These are phyloP conservation scores for Berberis thunbergii DNA, from an alignment of 164 flowering plant species.

Conservation along the genomic window DNA sequence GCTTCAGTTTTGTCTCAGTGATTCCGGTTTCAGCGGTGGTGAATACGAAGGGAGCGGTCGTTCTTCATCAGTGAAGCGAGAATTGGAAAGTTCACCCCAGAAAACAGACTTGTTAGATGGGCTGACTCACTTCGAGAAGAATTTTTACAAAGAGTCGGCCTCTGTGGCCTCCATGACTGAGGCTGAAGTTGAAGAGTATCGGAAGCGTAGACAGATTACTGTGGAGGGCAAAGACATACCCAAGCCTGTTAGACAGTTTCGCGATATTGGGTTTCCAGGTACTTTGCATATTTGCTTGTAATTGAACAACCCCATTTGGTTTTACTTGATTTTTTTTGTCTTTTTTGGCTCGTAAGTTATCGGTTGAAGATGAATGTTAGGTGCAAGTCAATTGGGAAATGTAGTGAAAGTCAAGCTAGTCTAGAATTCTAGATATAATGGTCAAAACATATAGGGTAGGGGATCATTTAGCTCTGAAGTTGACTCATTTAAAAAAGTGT, in stretches of 20 bases:
- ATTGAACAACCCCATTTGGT: background rate
- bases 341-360: background rate
- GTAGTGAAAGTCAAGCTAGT: too few relatives aligned
- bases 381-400: too few relatives aligned
- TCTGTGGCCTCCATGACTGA: slow-evolving; percentile 77
- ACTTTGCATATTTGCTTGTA: slow-evolving; percentile 6
- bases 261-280: slow-evolving; percentile 90
- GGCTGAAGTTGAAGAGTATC: slow-evolving; percentile 75
- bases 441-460: too few relatives aligned
- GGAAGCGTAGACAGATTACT: slow-evolving; percentile 64
- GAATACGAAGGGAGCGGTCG: slow-evolving; percentile 21
- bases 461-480: too few relatives aligned
- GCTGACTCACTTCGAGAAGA: slow-evolving; percentile 84
- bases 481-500: too few relatives aligned
- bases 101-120: slow-evolving; percentile 69
- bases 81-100: slow-evolving; percentile 38
- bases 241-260: slow-evolving; percentile 66
- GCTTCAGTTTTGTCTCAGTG: slow-evolving; percentile 25
- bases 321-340: background rate
- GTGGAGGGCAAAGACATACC: slow-evolving; percentile 95
- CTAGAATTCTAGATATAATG: too few relatives aligned
- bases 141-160: slow-evolving; percentile 75
- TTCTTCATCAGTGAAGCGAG: slow-evolving; percentile 38
- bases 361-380: background rate
- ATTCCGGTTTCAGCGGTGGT: slow-evolving; percentile 40